A percentile compares a stretch with the other conserved stretches of the same genome.
Evolutionary conservation across 345 rosid species (phyloP).

Genomic region (rapeseed (Brassica napus)): Da-Ae NC_063451.1:28148501-28149000

Average conservation of each 20-base stretch:
- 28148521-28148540: conserved; percentile 70
- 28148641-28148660: conserved; percentile 65
- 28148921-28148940: conserved; percentile 83
- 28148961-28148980: conserved; percentile 79
- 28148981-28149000: conserved; percentile 63
- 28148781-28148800: conserved; percentile 67
- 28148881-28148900: conserved; percentile 68
- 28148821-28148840: conserved; percentile 72
- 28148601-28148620: conserved; percentile 73
- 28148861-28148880: conserved; percentile 50
- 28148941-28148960: conserved; percentile 83
- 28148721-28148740: conserved; percentile 69
- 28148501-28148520: conserved; percentile 58
- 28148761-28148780: conserved; percentile 72
- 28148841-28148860: conserved; percentile 69
- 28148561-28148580: conserved; percentile 54
- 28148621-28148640: conserved; percentile 56
- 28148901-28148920: conserved; percentile 65
- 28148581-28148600: conserved; percentile 74
- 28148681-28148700: conserved; percentile 64
- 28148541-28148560: conserved; percentile 48
- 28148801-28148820: conserved; percentile 54
- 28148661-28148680: conserved; percentile 68
- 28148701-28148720: conserved; percentile 74
- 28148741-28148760: conserved; percentile 65